Percentiles rank a stretch among this genome's conserved stretches.
phyloP scores from a whole-genome alignment of 2,329 filamentous ascomycete species.

The Blastomyces gilchristii region DNA sequence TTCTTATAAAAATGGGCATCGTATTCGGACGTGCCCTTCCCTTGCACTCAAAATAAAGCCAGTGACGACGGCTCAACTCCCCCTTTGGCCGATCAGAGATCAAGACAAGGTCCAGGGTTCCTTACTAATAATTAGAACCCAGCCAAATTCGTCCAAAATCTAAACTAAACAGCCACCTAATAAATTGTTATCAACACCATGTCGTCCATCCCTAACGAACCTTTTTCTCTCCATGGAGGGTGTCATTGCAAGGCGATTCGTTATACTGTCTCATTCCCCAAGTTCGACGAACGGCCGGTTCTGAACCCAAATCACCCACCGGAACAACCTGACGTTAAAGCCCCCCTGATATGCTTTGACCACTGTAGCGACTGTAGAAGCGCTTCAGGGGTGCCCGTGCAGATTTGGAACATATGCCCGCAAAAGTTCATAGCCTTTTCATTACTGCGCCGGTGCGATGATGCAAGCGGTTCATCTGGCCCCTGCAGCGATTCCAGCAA shows the following conservation, averaged over 20 bases:
- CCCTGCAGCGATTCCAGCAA: background rate
- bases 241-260: conserved; percentile 23
- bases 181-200: background rate
- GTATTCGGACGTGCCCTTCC: background rate
- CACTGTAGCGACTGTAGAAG: conserved; percentile 23
- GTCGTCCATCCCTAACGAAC: conserved; percentile 6
- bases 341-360: conserved; percentile 14
- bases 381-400: conserved; percentile 17
- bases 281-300: conserved; percentile 14
- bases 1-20: background rate
- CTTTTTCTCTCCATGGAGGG: conserved; percentile 20
- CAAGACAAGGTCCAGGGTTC: background rate
- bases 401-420: conserved; percentile 22
- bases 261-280: conserved; percentile 21
- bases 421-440: conserved; percentile 14
- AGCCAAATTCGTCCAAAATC: background rate
- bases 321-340: conserved; percentile 3
- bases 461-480: background rate
- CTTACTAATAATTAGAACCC: background rate
- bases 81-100: too few relatives aligned
- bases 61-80: too few relatives aligned
- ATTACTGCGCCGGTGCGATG: background rate
- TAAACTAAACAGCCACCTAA: background rate
- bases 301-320: background rate
- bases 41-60: background rate